These are phyloP conservation scores for Monosporozyma siamensis DNA, from an alignment of 805 yeast species.

Conservation along the genomic window DNA sequence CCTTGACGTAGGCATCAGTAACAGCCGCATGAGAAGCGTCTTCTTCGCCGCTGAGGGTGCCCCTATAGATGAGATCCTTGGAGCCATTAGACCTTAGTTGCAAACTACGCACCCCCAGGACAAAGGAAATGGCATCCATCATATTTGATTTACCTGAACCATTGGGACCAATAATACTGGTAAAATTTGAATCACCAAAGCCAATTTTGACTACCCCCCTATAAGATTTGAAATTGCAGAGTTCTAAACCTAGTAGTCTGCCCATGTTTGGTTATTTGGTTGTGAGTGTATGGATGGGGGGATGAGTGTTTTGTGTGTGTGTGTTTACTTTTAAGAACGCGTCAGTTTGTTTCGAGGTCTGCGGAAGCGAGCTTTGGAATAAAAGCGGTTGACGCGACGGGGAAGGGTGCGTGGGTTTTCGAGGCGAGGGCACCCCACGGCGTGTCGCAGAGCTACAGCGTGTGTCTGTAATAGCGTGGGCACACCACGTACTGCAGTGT, in stretches of 20 bases:
- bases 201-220: constrained; percentile 67
- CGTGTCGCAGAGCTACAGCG: no score
- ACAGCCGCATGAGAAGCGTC: constrained; percentile 16
- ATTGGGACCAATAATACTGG: constrained; percentile 95
- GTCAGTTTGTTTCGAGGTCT: no score
- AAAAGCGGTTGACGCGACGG: no score
- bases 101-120: constrained; percentile 68
- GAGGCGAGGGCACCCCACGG: no score
- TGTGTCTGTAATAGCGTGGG: no score
- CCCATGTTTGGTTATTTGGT: constrained; percentile 69
- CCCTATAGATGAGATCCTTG: constrained; percentile 75
- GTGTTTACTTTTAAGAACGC: no score
- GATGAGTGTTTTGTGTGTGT: no score
- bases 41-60: constrained; percentile 32
- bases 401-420: no score
- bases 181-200: constrained; percentile 74
- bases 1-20: constrained; percentile 60
- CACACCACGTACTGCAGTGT: no score
- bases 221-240: constrained; percentile 87
- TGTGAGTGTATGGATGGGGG: no score
- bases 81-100: constrained; percentile 68
- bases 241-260: constrained; percentile 64
- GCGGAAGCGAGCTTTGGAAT: no score
- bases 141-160: constrained; percentile 96
- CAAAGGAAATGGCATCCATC: constrained; percentile 96